Conservation (phyloP, 2,329 filamentous ascomycete genomes). For the Aspergillus bombycis region DNA sequence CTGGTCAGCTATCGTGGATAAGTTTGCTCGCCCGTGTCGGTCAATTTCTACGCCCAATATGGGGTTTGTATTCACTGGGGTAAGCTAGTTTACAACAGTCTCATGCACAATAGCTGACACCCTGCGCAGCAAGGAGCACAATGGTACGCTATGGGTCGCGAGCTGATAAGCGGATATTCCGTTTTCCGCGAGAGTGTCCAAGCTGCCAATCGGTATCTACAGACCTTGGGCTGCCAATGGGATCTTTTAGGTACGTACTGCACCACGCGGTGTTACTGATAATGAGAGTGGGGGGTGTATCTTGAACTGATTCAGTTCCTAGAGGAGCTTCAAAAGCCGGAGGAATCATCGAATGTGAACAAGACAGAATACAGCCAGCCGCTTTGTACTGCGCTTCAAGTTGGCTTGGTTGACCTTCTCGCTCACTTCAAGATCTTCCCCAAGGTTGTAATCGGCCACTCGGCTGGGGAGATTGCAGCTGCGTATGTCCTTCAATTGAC, state of each 20-base stretch:
- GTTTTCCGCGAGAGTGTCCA: background rate
- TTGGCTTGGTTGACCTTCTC: background rate
- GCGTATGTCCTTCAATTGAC: background rate
- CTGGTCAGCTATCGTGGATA: background rate
- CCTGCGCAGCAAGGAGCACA: background rate
- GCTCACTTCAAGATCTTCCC: background rate
- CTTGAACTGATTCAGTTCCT: background rate
- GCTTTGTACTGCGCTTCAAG: background rate
- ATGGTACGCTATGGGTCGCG: background rate
- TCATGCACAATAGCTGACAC: background rate
- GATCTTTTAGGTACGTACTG: background rate
- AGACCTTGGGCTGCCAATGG: background rate
- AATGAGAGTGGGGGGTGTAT: background rate
- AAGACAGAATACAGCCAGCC: background rate
- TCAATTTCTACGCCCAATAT: background rate
- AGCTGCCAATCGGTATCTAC: background rate
- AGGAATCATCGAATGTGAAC: background rate
- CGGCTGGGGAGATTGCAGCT: background rate
- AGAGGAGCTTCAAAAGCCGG: slow-evolving; percentile 1
- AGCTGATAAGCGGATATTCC: background rate
- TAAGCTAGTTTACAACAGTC: background rate
- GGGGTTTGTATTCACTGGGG: slow-evolving; percentile 26
- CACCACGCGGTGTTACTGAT: background rate
- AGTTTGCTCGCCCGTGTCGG: background rate
- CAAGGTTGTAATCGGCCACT: background rate